A percentile compares a stretch with the other conserved stretches of the same genome.
phyloP scores from a whole-genome alignment of 73 alveolate genomes.

The Tetrahymena thermophila region DNA sequence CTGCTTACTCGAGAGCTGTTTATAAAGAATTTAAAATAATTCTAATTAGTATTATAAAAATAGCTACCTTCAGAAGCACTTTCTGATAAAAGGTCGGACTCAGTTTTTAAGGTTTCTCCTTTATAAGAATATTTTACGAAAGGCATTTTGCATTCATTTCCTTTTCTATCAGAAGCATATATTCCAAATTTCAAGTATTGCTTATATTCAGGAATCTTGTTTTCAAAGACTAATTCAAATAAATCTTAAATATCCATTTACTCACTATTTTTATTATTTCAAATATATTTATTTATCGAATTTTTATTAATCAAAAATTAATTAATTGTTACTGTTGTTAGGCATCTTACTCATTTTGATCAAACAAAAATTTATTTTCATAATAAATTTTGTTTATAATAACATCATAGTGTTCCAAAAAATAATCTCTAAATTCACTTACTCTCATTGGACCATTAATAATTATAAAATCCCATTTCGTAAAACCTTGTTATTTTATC shows the following conservation, averaged over 20 bases:
- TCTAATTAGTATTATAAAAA: background rate
- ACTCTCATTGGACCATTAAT: constrained; percentile 74
- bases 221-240: background rate
- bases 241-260: background rate
- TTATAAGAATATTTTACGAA: background rate
- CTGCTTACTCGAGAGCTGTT: background rate
- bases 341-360: background rate
- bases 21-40: background rate
- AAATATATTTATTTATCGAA: background rate
- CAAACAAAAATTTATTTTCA: background rate
- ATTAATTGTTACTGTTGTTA: background rate
- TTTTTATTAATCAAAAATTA: background rate
- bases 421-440: constrained; percentile 56
- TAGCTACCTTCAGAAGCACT: background rate
- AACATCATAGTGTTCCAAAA: constrained; percentile 28
- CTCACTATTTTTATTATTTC: background rate
- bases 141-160: background rate
- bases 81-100: background rate
- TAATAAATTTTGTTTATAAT: background rate
- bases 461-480: constrained; percentile 33
- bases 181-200: background rate
- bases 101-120: background rate
- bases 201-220: background rate
- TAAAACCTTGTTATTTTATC: background rate
- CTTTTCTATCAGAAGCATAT: background rate